phyloP scores from a whole-genome alignment of 2,329 filamentous ascomycete species.

The Meredithiella fracta region DNA sequence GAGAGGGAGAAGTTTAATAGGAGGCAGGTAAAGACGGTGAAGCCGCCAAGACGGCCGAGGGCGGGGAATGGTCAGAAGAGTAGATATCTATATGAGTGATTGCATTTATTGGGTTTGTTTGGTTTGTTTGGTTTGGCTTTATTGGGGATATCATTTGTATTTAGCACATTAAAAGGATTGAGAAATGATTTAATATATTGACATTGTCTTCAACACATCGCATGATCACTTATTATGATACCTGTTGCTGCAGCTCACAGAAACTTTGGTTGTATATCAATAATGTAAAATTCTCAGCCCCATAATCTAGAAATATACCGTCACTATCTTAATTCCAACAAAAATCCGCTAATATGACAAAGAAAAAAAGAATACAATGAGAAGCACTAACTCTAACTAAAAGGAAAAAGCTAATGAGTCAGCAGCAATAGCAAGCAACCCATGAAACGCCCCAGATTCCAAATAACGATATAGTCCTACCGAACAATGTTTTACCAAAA shows the following conservation, averaged over 20 bases:
- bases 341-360: not conserved
- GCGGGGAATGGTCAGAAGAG: not conserved
- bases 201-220: not conserved
- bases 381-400: not conserved
- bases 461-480: no score
- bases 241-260: no score
- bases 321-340: no score
- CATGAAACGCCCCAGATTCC: not conserved
- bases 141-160: not conserved
- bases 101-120: not conserved
- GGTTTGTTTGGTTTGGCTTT: not conserved
- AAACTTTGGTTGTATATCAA: no score
- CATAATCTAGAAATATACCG: no score
- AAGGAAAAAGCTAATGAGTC: not conserved
- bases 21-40: constrained; percentile 4
- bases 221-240: no score
- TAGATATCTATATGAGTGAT: not conserved
- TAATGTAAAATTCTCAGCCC: no score
- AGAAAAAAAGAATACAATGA: not conserved
- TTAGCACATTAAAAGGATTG: not conserved
- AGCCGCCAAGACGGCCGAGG: constrained; percentile 7
- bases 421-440: not conserved
- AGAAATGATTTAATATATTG: not conserved
- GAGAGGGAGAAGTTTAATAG: constrained; percentile 10
- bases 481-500: not conserved